Evolutionary conservation across 345 rosid genomes (phyloP).

Genomic region (Gynandropsis gynandra): DNA sequence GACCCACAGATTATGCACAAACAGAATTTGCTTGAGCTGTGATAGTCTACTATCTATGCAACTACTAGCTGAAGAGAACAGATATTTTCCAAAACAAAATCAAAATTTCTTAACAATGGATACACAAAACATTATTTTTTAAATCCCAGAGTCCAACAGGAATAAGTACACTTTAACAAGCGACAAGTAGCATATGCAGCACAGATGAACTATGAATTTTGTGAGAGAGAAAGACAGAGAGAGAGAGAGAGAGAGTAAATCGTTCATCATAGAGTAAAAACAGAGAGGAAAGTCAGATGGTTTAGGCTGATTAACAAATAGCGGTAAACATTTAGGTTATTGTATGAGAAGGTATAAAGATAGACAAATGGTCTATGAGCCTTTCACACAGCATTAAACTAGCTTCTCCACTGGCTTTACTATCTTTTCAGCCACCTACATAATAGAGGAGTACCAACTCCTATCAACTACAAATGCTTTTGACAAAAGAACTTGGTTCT

Average conservation of each 20-base stretch:
- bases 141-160: slow-evolving; percentile 11
- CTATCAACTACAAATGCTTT: not conserved
- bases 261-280: no score
- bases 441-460: slow-evolving; percentile 8
- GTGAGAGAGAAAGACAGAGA: no score
- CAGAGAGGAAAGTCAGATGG: not conserved
- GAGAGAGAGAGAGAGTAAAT: no score
- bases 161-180: slow-evolving; percentile 5
- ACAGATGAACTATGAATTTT: no score
- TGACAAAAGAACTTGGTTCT: slow-evolving; percentile 6
- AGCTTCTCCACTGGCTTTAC: slow-evolving; percentile 8
- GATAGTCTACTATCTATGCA: slow-evolving; percentile 7
- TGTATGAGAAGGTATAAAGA: slow-evolving; percentile 7
- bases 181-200: no score
- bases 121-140: slow-evolving; percentile 11
- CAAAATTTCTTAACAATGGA: not conserved
- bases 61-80: slow-evolving; percentile 8
- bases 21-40: slow-evolving; percentile 15
- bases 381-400: slow-evolving; percentile 13
- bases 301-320: not conserved
- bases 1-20: slow-evolving; percentile 8
- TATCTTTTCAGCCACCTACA: slow-evolving; percentile 6
- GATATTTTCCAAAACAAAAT: slow-evolving; percentile 14
- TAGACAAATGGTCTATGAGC: slow-evolving; percentile 14
- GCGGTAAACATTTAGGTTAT: slow-evolving; percentile 3